These are phyloP conservation scores for Carex myosuroides DNA, from an alignment of 176 grass and related monocot genomes.

Conservation along the genomic window DNA sequence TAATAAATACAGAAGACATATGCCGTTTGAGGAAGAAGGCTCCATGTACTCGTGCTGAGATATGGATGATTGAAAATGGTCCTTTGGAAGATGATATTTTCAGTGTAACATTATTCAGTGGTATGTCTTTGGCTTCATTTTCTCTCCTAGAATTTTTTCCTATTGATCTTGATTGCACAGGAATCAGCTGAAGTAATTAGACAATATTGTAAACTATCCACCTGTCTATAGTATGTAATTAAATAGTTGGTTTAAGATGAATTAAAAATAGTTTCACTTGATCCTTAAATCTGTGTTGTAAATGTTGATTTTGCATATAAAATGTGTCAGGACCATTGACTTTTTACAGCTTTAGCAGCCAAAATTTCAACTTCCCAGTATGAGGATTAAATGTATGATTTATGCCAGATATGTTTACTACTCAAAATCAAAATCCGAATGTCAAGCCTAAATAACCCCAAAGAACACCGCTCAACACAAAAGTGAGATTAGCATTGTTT, in stretches of 20 bases:
- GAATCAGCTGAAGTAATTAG: not conserved
- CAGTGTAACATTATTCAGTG: slow-evolving; percentile 45
- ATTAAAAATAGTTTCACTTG: not conserved
- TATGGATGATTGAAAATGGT: slow-evolving; percentile 96
- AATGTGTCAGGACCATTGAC: not conserved
- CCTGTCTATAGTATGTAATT: not conserved
- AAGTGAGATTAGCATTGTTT: not conserved
- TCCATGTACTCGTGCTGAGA: slow-evolving; percentile 93
- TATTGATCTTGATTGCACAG: not conserved
- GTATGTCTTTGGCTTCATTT: slow-evolving; percentile 1
- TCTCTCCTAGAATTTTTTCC: not conserved
- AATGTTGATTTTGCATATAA: not conserved
- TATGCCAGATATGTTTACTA: not conserved
- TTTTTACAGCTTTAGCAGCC: not conserved
- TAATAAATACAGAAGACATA: slow-evolving; percentile 96
- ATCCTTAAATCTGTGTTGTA: not conserved
- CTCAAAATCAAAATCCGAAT: not conserved
- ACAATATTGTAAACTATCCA: not conserved
- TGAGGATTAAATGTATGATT: not conserved
- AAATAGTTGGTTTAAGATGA: not conserved
- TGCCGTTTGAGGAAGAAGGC: slow-evolving; percentile 90
- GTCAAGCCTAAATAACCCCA: not conserved
- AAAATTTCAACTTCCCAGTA: not conserved
- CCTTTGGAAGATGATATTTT: slow-evolving; percentile 88
- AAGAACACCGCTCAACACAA: not conserved